Evolutionary conservation across 441 rosid genomes (phyloP), one percentile per base, ranked within the genome.

Genomic region (Monsonia emarginata): DNA sequence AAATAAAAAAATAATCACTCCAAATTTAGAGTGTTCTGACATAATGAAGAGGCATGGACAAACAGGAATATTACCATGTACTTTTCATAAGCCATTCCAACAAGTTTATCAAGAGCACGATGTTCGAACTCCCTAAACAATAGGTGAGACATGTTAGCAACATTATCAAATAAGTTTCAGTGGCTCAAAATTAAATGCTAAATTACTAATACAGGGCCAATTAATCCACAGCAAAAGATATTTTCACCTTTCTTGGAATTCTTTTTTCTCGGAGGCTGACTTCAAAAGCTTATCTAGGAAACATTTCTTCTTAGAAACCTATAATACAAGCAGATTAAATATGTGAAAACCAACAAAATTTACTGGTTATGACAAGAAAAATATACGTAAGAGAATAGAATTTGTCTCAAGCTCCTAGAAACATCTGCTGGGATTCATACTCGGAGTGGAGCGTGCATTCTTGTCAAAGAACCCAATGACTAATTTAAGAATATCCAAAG

Each of bases 11-110:
- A n/a, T n/a, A n/a, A n/a, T n/a, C n/a, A n/a, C 19, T 42, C n/a
- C 50, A 13, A 42, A 42, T 42, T 42, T 42, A 42, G 50, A 13
- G 52, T 6, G 50, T n/a, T 42, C 50, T 42, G 50, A 18, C 6
- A 18, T 22, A 26, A 4, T 16, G 52, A 40, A 60, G 65, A 70
- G 21, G 6, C 27, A 9, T 19, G 40, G 44, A 65, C 8, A 24
- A 46, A 24, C 44, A 68, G 66, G 69, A 72, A 74, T 61, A 72
- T 68, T 89, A 94, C 98, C 95, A 81, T 83, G 76, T 86, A 83
- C 76, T 89, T 94, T 48, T 85, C 84, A 81, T 87, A 91, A 73
- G 97, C 95, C 88, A 88, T 81, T 54, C 72, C 77, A 61, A 88
- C 81, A 72, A 94, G 97, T 71, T 89, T 84, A 72, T 91, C 94